phyloP scores from a whole-genome alignment of 2,329 filamentous ascomycete species.

The Colletotrichum gloeosporioides region DNA sequence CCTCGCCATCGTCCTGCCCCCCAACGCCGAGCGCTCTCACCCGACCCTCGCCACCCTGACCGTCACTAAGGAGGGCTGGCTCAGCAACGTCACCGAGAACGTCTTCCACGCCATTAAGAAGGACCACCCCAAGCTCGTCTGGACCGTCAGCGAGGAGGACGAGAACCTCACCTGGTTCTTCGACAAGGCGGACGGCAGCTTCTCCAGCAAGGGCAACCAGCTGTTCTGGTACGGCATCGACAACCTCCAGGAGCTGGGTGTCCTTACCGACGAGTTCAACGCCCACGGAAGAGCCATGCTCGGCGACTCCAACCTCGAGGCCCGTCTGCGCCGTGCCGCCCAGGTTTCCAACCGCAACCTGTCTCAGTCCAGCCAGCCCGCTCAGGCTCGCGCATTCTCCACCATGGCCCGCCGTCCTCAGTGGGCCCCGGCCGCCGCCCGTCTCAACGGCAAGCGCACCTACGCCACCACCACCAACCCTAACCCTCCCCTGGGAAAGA shows the following conservation, averaged over 20 bases:
- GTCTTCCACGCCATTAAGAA: slow-evolving; percentile 94
- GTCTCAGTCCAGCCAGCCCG: slow-evolving; percentile 28
- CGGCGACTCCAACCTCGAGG: slow-evolving; percentile 86
- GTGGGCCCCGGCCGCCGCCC: slow-evolving; percentile 26
- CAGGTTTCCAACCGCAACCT: slow-evolving; percentile 67
- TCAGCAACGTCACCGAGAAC: slow-evolving; percentile 94
- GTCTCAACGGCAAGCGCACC: slow-evolving; percentile 23
- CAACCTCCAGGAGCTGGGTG: slow-evolving; percentile 78
- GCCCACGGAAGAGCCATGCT: slow-evolving; percentile 86
- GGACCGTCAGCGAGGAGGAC: slow-evolving; percentile 96
- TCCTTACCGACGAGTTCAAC: slow-evolving; percentile 85
- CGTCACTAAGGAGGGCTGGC: slow-evolving; percentile 93
- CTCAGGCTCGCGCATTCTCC: slow-evolving; percentile 64
- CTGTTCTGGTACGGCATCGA: slow-evolving; percentile 97
- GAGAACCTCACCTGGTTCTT: slow-evolving; percentile 99
- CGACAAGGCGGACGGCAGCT: slow-evolving; percentile 92
- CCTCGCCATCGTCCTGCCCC: slow-evolving; percentile 84
- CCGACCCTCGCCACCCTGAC: slow-evolving; percentile 89
- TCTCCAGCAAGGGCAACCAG: slow-evolving; percentile 84
- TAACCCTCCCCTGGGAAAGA: slow-evolving; percentile 87
- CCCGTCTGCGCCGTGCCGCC: slow-evolving; percentile 80
- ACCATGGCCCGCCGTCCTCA: slow-evolving; percentile 52
- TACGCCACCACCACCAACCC: slow-evolving; percentile 72
- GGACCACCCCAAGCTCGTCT: slow-evolving; percentile 88
- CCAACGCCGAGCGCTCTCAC: slow-evolving; percentile 67